Base-by-base conservation (phyloP, 371 early-diverging fungal species). In the Lichtheimia hyalospora region DNA sequence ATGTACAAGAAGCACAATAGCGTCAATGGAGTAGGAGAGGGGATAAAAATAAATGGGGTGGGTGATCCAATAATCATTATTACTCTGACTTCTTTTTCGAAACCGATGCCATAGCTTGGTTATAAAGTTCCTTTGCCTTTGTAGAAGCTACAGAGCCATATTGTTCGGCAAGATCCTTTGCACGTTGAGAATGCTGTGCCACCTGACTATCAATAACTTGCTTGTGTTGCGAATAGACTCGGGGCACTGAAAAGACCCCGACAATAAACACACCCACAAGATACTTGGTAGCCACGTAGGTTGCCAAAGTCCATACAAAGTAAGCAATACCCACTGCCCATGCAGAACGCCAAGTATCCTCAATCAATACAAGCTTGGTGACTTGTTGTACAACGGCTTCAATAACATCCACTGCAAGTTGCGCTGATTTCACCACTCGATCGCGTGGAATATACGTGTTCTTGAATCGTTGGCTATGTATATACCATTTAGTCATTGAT, bases 261-360 rank as follows among this genome's bases (percentile, higher is more conserved):
- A 80, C 63, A 6, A 80, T 5, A 54, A 81, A 80, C 52, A 81
- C 20, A 10, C 74, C 81, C 21, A 82, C 61, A 14, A 84, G 62
- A 20, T 75, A 78, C 50, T 82, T 79, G n/a, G 83, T 84, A 12
- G 85, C 77, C 23, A 84, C 74, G 62, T 71, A 78, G 27, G 79
- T 80, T 52, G 82, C 79, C 53, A 84, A 58, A 18, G 83, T 83
- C 85, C 85, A 84, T 57, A 84, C 67, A 27, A 68, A 54, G 52
- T 80, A 84, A 20, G 81, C 78, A 28, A 65, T 58, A 42, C 72
- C 73, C 16, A 84, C 54, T 28, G 82, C 74, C 57, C 79, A 67
- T 28, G 74, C 69, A 25, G 78, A 76, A 43, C 79, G 77, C 62
- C 69, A 69, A 61, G 75, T 83, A 57, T 84, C 76, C 62, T 84